Percentiles rank a stretch among this genome's conserved stretches.
These are phyloP conservation scores for Citrus sp. DNA, from an alignment of 345 rosid species.

Conservation along the genomic window DNA sequence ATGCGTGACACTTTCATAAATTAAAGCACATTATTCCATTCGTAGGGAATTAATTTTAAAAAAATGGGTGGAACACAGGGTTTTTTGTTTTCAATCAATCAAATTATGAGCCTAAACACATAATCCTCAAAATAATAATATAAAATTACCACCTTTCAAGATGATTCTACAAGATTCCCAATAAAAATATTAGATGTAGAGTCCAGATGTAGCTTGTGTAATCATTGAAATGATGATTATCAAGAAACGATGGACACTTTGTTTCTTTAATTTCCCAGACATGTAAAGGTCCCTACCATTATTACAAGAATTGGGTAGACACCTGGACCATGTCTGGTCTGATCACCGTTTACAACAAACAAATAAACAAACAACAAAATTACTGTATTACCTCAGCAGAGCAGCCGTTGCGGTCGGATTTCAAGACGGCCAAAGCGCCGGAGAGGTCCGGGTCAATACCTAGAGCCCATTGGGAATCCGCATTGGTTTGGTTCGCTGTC, in stretches of 20 bases:
- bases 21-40: not conserved
- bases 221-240: conserved; percentile 1
- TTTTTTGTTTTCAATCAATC: not conserved
- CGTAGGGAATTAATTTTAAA: not conserved
- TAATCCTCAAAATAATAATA: not conserved
- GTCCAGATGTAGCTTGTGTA: conserved; percentile 5
- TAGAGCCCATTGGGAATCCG: conserved; percentile 49
- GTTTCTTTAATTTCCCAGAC: conserved; percentile 5
- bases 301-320: not conserved
- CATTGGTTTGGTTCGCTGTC: conserved; percentile 4
- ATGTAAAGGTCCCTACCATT: conserved; percentile 15
- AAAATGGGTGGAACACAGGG: not conserved
- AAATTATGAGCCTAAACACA: not conserved
- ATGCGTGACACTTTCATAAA: not conserved
- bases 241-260: conserved; percentile 5
- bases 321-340: conserved; percentile 10
- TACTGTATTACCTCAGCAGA: conserved; percentile 53
- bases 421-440: conserved; percentile 76
- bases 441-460: conserved; percentile 87
- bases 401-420: conserved; percentile 38
- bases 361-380: not conserved
- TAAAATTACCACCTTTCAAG: not conserved
- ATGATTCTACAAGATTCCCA: not conserved
- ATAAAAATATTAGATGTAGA: not conserved
- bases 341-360: not conserved